Evolutionary conservation across 2,329 filamentous ascomycete genomes (phyloP), one percentile per base, ranked within the genome.

Genomic region (Penicillium sp.): DNA sequence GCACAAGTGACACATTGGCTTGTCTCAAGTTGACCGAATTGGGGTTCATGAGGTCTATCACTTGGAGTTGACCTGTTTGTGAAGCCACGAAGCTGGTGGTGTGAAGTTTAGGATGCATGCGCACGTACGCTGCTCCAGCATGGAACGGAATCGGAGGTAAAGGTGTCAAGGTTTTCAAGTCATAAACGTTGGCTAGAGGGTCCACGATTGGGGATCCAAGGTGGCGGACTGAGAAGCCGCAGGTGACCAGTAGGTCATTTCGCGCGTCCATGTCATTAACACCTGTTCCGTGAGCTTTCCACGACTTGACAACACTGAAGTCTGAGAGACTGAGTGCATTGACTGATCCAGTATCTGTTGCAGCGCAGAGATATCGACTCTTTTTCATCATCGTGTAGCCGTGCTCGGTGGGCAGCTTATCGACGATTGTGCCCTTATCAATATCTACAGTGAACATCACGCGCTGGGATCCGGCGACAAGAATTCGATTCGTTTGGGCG

Each of bases 261-360:
- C 93, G 87, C 8, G 90, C 88, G 72, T 98, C 93, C 87, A 98
- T 96, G 67, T 97, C 91, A 67, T 88, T 95, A 65, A 98, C 87
- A 45, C 83, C 81, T 8, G 88, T 87, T 1, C 85, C 84, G 64
- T 98, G 93, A 0, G 91, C 89, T 65, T 88, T 88, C 87, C 93
- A 98, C 10, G 81, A 82, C 66, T 91, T 94, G 58, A 93, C 76
- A 5, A 95, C 78, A 37, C 81, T 79, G 62, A 95, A 87, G 49
- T 78, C 87, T 48, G 81, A 75, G 1, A 90, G 81, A 63, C 95
- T 91, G 21, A 98, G 76, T 28, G 96, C 84, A 68, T 97, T 84
- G 42, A 98, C 85, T 17, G 81, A 80, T 38, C 93, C 93, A 39
- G 76, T 84, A 55, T 83, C 82, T 0, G 90, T 95, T 8, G 91